Evolutionary conservation across 2,329 filamentous ascomycete species (phyloP), one percentile per base, ranked within the genome.

Genomic region (Falciphora oryzae): DNA sequence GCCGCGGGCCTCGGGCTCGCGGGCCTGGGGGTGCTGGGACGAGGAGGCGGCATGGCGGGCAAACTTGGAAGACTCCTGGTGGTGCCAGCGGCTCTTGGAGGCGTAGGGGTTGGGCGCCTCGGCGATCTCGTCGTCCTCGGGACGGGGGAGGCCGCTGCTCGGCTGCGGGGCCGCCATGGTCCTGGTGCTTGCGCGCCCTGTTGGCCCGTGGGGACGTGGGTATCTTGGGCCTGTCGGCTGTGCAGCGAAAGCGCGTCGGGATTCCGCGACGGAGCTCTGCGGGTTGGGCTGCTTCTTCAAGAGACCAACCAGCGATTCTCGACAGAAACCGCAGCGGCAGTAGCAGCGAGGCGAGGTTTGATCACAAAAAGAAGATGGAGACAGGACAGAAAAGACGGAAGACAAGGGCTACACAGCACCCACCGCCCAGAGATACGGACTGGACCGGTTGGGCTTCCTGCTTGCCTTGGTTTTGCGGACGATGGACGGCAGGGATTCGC

Each of bases 41-140:
- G 68, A 66, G 61, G 67, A 65, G 25, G 73, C 78, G 44, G 83
- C 84, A 71, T 82, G 76, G 62, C 79, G 79, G 62, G 80, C 79
- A 71, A 80, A 89, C 44, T 83, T 78, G 16, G 78, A 77, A 1
- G 86, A 88, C 72, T 89, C 86, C 71, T 88, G 83, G 71, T 89
- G 86, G 64, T 86, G 82, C 86, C 86, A 89, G 69, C 78, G 78
- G 71, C 77, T 86, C 57, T 80, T 70, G 11, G 85, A 88, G 53
- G 82, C 81, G 71, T 88, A 76, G 3, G 82, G 83, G 70, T 87
- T 86, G 65, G 44, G 66, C 16, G 58, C 58, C 58, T 25, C 58
- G 16, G 27, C 10, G 58, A 29, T 13, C 28, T 58, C 27, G 57
- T 18, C 57, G 57, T 53, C 44, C 22, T 53, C 44, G 44, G 8